Percentiles rank a stretch among this genome's conserved stretches.
These are phyloP conservation scores for Pleoardoris graminearum DNA, from an alignment of 2,329 filamentous ascomycete genomes.

Conservation along the genomic window DNA sequence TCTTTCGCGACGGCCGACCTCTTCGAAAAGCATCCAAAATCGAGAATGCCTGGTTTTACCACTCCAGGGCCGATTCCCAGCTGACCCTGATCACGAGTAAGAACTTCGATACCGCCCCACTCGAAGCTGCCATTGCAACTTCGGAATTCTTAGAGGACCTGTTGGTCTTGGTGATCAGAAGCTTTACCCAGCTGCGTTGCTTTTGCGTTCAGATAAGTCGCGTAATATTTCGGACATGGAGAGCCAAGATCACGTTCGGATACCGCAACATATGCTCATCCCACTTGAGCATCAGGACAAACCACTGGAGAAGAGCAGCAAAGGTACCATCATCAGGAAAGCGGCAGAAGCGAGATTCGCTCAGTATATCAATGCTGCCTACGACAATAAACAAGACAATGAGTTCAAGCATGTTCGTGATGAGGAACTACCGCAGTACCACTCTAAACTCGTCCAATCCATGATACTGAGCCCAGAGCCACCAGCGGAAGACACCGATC, in stretches of 20 bases:
- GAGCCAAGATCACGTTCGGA: conserved; percentile 56
- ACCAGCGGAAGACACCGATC: conserved; percentile 50
- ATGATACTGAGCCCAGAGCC: conserved; percentile 26
- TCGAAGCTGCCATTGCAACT: conserved; percentile 60
- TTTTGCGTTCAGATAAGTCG: conserved; percentile 52
- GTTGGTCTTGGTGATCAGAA: conserved; percentile 64
- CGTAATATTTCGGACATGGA: conserved; percentile 36
- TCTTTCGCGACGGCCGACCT: conserved; percentile 67
- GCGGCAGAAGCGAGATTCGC: conserved; percentile 57
- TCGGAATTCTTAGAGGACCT: conserved; percentile 56
- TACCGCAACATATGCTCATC: conserved; percentile 57
- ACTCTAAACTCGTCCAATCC: conserved; percentile 23
- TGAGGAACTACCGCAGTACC: conserved; percentile 27
- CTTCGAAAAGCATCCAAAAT: conserved; percentile 59
- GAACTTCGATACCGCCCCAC: conserved; percentile 67
- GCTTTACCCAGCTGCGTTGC: conserved; percentile 59
- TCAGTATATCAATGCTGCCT: conserved; percentile 53
- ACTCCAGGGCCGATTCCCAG: conserved; percentile 64
- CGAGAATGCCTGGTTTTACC: conserved; percentile 62
- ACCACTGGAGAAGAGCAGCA: conserved; percentile 62
- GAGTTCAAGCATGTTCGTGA: conserved; percentile 27
- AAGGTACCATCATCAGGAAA: conserved; percentile 61
- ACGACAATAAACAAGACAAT: conserved; percentile 37
- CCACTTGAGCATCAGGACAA: conserved; percentile 45
- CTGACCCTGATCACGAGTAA: conserved; percentile 67